Evolutionary conservation across 768 basidiomycete genomes (phyloP).

Genomic region (Phanerochaete carnosa): DNA sequence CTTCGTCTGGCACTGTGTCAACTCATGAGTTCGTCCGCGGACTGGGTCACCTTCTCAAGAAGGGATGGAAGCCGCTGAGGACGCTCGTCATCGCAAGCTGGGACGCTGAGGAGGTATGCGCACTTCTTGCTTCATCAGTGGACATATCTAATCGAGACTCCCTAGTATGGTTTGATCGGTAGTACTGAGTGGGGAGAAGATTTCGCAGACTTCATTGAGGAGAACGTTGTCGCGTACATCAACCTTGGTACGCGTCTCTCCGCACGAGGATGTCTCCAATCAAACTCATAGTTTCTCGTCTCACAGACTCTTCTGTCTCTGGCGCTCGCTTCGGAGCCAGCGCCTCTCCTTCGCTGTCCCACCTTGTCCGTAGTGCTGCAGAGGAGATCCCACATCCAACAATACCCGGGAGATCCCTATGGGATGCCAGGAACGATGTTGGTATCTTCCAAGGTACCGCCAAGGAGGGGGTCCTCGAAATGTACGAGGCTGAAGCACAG

Average conservation of each 20-base stretch:
- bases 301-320: conserved; percentile 57
- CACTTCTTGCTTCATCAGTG: background rate
- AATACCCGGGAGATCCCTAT: conserved; percentile 59
- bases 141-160: background rate
- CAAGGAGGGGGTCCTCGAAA: conserved; percentile 40
- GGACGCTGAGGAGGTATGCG: conserved; percentile 68
- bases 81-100: conserved; percentile 76
- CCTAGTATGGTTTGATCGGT: conserved; percentile 67
- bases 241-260: conserved; percentile 54
- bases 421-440: conserved; percentile 68
- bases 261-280: conserved; percentile 4
- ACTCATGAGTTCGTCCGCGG: conserved; percentile 76
- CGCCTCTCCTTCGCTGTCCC: conserved; percentile 81
- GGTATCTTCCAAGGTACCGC: conserved; percentile 47
- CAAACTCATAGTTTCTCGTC: background rate
- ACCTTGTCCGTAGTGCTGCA: conserved; percentile 67
- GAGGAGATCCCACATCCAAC: conserved; percentile 74
- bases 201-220: conserved; percentile 74
- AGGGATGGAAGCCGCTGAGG: conserved; percentile 83
- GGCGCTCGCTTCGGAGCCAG: conserved; percentile 54
- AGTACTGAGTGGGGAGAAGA: conserved; percentile 96
- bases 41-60: conserved; percentile 60
- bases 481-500: conserved; percentile 34
- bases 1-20: conserved; percentile 75
- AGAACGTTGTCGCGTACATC: conserved; percentile 82